Conservation (phyloP, 2,329 filamentous ascomycete species). For the Aspergillus sp. region DNA sequence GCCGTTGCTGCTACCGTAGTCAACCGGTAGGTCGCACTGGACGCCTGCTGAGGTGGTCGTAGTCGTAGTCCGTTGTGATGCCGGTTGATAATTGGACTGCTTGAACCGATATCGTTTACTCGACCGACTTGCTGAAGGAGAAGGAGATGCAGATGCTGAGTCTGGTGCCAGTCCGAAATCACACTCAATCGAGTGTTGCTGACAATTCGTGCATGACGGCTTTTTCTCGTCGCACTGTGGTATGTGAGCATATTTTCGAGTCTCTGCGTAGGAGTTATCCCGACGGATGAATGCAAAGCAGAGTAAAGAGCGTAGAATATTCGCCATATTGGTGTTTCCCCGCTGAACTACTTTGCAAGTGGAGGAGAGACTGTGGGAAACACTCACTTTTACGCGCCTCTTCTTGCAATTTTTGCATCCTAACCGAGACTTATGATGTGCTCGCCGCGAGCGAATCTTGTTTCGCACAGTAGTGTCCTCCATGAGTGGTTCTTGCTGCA, state of each 20-base stretch:
- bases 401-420: constrained; percentile 35
- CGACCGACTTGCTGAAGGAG: constrained; percentile 2
- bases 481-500: constrained; percentile 2
- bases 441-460: constrained; percentile 22
- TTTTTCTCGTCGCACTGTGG: constrained; percentile 33
- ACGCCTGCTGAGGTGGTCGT: constrained; percentile 5
- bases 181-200: constrained; percentile 26
- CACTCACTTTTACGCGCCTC: constrained; percentile 33
- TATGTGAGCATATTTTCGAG: constrained; percentile 4
- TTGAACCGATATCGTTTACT: constrained; percentile 16
- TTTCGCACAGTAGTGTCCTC: background rate
- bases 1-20: constrained; percentile 4
- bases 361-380: background rate
- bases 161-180: constrained; percentile 14
- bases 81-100: constrained; percentile 17
- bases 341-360: background rate
- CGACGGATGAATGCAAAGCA: background rate
- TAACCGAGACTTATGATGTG: constrained; percentile 32
- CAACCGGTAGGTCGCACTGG: constrained; percentile 17
- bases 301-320: constrained; percentile 1
- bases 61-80: background rate
- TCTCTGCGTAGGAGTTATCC: background rate
- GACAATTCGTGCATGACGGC: constrained; percentile 30
- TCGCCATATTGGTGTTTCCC: background rate
- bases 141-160: constrained; percentile 8